Evolutionary conservation across 2,329 filamentous ascomycete genomes (phyloP).

Genomic region (Colletotrichum noveboracense): DNA sequence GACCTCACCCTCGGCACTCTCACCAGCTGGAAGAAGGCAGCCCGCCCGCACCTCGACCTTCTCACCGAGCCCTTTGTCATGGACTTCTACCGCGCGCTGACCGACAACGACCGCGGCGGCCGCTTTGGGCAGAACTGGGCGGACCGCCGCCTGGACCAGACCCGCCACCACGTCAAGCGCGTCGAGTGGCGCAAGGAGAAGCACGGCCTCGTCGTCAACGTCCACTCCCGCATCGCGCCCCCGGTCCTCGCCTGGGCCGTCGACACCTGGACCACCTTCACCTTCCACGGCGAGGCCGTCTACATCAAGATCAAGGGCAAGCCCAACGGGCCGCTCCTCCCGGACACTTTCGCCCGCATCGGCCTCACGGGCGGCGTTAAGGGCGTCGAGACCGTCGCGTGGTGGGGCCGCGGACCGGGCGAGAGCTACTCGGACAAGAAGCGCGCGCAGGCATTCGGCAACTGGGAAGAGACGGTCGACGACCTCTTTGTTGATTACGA

Average conservation of each 20-base stretch:
- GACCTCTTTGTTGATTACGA: conserved; percentile 67
- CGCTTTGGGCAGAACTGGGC: conserved; percentile 64
- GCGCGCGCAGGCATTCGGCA: conserved; percentile 61
- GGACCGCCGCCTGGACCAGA: conserved; percentile 50
- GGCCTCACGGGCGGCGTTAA: conserved; percentile 58
- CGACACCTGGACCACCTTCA: conserved; percentile 58
- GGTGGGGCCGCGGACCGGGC: conserved; percentile 72
- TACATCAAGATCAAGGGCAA: conserved; percentile 54
- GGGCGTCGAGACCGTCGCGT: conserved; percentile 48
- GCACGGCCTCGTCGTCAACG: conserved; percentile 43
- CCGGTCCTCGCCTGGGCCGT: conserved; percentile 67
- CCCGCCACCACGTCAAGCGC: conserved; percentile 44
- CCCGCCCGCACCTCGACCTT: conserved; percentile 37
- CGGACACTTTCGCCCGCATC: conserved; percentile 65
- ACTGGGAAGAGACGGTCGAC: conserved; percentile 51
- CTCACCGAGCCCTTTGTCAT: conserved; percentile 51
- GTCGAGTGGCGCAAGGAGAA: conserved; percentile 36
- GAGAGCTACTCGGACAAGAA: conserved; percentile 74
- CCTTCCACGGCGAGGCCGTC: conserved; percentile 54
- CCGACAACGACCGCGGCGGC: conserved; percentile 67
- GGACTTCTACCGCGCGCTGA: conserved; percentile 68
- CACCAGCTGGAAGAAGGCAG: conserved; percentile 42
- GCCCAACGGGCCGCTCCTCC: conserved; percentile 52
- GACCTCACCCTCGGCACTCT: conserved; percentile 47
- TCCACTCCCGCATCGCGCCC: conserved; percentile 63